phyloP scores from a whole-genome alignment of 352 stramenopile genomes.

The Phytopythium vexans region DNA sequence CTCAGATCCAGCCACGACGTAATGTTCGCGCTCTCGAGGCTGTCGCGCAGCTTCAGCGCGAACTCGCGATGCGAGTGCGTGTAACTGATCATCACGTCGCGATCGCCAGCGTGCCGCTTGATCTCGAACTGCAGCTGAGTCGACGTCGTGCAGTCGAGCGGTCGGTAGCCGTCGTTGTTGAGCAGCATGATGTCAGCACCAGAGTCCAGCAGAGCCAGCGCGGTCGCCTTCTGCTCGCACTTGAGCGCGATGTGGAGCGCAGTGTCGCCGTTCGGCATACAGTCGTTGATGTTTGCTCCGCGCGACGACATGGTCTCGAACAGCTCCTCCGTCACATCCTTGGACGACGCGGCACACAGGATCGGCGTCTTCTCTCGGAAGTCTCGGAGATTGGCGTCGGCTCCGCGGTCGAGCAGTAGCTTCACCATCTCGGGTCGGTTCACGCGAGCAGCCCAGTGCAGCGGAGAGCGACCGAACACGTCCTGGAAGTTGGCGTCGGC shows the following conservation, averaged over 20 bases:
- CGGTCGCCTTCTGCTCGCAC: constrained; percentile 53
- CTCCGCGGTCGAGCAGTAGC: constrained; percentile 44
- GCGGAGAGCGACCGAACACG: constrained; percentile 43
- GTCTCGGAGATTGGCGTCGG: constrained; percentile 56
- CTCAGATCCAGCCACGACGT: constrained; percentile 79
- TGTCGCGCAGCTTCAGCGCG: constrained; percentile 62
- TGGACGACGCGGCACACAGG: constrained; percentile 55
- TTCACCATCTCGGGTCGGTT: constrained; percentile 49
- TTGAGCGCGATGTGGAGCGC: constrained; percentile 78
- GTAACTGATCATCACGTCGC: constrained; percentile 89
- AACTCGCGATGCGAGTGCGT: constrained; percentile 80
- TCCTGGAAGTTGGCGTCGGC: constrained; percentile 76
- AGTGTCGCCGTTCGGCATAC: constrained; percentile 64
- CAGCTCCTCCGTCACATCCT: constrained; percentile 45
- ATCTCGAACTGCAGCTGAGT: constrained; percentile 81
- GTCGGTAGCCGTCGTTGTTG: constrained; percentile 64
- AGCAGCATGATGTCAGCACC: constrained; percentile 61
- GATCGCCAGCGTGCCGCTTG: constrained; percentile 69
- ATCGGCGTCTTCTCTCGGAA: constrained; percentile 57
- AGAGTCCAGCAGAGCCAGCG: constrained; percentile 50
- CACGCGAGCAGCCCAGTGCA: constrained; percentile 66
- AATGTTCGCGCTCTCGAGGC: constrained; percentile 66
- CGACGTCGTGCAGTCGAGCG: constrained; percentile 80
- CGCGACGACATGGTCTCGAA: constrained; percentile 47
- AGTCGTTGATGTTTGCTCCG: constrained; percentile 66